Base-by-base conservation (phyloP, 2,329 filamentous ascomycete genomes). In the Pseudocercospora macadamiae region DNA sequence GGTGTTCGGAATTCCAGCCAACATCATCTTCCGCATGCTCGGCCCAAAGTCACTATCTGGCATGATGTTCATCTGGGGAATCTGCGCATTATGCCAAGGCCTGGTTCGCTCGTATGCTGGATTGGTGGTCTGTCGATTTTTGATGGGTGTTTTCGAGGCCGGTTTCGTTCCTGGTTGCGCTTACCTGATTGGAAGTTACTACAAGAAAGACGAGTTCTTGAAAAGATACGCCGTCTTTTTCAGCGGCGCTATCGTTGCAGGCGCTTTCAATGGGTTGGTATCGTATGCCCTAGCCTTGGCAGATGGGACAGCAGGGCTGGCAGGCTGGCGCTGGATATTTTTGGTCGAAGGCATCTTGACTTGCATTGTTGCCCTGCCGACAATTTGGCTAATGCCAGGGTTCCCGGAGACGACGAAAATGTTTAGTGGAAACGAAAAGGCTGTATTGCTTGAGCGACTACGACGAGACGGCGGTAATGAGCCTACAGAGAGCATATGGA, bases 51-150 rank as follows among this genome's bases (percentile, higher is more conserved):
- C 71, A 67, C 63, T 77, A 16, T 66, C 64, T 7, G 51, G 65
- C 1, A 76, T 77, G 56, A 76, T 77, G 74, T 59, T 75, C 18
- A 59, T 74, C 18, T 77, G 74, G 74, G 75, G 76, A 12, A 64
- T 75, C n/a, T 60, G 61, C 12, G 76, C 75, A 2, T 64, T 78
- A 7, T 57, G 68, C 5, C 71, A 76, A 64, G 72, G 72, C 12
- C 60, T 74, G 3, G 68, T 71, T 8, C 68, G 68, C 16, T 72
- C 62, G 14, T 70, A 67, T 19, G 70, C 61, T 18, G 70, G 70
- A 3, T 60, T 76, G 10, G 64, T 74, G 14, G 70, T 64, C 7
- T 67, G 67, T 44, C 67, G 73, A 23, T 68, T 76, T 9, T 37
- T 75, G 8, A 63, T 76, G 44, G 74, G 73, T 14, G 58, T 74